Conservation (phyloP, 257 asterid genomes). For the Primulina eburnea region DNA sequence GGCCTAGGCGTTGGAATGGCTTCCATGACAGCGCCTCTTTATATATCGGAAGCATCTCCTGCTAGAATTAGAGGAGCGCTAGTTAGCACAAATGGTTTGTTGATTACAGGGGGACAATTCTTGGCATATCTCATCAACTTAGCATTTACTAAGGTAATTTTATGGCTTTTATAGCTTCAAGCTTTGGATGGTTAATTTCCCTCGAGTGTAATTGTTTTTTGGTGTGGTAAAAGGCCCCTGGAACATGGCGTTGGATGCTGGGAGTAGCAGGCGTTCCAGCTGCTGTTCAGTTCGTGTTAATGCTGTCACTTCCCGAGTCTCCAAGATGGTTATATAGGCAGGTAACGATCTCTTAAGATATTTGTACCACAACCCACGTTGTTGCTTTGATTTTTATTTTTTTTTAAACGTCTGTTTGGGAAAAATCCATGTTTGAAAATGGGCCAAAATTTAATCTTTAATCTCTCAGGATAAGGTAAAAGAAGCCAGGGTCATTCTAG, state of each 20-base stretch:
- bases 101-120: background rate
- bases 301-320: constrained; percentile 81
- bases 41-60: background rate
- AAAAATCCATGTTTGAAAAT: background rate
- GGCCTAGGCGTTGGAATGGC: background rate
- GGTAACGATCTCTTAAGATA: constrained; percentile 27
- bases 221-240: background rate
- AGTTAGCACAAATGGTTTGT: background rate
- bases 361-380: background rate
- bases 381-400: background rate
- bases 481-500: constrained; percentile 65
- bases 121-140: background rate
- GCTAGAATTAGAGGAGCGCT: background rate
- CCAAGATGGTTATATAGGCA: constrained; percentile 79
- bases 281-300: constrained; percentile 55
- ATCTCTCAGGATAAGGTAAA: constrained; percentile 33
- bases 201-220: constrained; percentile 6
- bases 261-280: constrained; percentile 43
- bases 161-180: background rate
- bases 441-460: background rate
- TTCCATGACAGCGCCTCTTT: background rate
- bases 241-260: background rate
- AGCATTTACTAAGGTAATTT: background rate
- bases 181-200: background rate
- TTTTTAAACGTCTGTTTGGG: background rate